Evolutionary conservation across 352 stramenopile genomes (phyloP).

Genomic region (Phytophthora podocarpi): DNA sequence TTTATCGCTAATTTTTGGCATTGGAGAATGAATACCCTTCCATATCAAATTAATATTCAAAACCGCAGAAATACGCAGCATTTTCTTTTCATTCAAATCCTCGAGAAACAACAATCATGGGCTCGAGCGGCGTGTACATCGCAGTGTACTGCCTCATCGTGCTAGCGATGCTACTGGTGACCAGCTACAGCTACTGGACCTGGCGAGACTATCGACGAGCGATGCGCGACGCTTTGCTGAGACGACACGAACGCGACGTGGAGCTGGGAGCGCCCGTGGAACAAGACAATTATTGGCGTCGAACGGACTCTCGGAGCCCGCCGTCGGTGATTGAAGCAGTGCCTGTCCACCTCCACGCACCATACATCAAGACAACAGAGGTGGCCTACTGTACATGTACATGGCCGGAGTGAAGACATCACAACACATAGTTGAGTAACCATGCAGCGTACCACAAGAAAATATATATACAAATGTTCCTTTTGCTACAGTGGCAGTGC

Average conservation of each 20-base stretch:
- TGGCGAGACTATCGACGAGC: constrained; percentile 32
- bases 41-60: background rate
- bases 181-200: constrained; percentile 28
- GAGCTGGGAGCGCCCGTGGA: constrained; percentile 26
- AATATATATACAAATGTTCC: no score
- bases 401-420: constrained; percentile 1
- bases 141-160: constrained; percentile 40
- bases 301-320: constrained; percentile 15
- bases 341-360: constrained; percentile 7
- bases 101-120: constrained; percentile 8
- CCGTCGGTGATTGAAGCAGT: constrained; percentile 13
- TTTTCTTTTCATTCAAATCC: background rate
- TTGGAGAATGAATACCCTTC: no score
- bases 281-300: constrained; percentile 31
- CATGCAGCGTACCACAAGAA: no score
- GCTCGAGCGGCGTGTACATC: constrained; percentile 27
- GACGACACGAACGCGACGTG: constrained; percentile 37
- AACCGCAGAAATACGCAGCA: background rate
- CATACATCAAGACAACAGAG: constrained; percentile 8
- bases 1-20: no score
- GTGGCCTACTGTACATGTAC: no score
- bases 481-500: no score
- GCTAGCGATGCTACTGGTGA: constrained; percentile 33
- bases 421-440: no score
- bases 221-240: constrained; percentile 32